Conservation (phyloP, 2,329 filamentous ascomycete species). For the Amphichorda felina region DNA sequence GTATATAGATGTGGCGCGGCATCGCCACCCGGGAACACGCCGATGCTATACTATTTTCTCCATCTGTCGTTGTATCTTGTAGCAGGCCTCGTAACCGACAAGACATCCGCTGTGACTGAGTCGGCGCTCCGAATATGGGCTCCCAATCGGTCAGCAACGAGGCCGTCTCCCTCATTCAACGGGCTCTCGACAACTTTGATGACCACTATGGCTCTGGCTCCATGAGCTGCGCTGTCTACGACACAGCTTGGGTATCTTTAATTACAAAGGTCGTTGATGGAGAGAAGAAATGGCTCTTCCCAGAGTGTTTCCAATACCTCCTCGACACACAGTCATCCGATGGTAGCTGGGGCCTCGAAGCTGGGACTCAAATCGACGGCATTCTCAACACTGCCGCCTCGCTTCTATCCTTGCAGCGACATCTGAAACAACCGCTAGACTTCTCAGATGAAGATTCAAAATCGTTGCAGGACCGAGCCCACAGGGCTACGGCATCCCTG, state of each 20-base stretch:
- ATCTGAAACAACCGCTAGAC: slow-evolving; percentile 2
- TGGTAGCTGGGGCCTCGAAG: background rate
- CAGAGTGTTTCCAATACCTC: slow-evolving; percentile 7
- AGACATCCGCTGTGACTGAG: too few species aligned
- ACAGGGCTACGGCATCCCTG: slow-evolving; percentile 3
- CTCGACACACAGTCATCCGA: slow-evolving; percentile 4
- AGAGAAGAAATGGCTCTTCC: slow-evolving; percentile 5
- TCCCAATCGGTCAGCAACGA: too few species aligned
- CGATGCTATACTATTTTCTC: too few species aligned
- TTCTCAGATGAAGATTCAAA: background rate
- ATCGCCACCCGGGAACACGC: too few species aligned
- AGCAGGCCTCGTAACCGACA: too few species aligned
- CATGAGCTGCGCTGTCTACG: slow-evolving; percentile 5
- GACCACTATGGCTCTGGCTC: slow-evolving; percentile 2
- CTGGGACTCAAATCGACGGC: slow-evolving; percentile 4
- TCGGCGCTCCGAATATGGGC: too few species aligned
- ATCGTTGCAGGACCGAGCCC: background rate
- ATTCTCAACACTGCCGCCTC: slow-evolving; percentile 8
- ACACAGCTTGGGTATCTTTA: slow-evolving; percentile 9
- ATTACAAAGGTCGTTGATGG: slow-evolving; percentile 3
- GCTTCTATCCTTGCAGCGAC: slow-evolving; percentile 6
- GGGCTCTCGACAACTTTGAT: slow-evolving; percentile 1
- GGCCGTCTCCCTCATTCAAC: slow-evolving; percentile 3
- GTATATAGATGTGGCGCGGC: too few species aligned
- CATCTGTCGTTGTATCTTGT: too few species aligned